A percentile compares a stretch with the other conserved stretches of the same genome.
These are phyloP conservation scores for Botrytis sinoallii DNA, from an alignment of 2,329 filamentous ascomycete genomes.

Conservation along the genomic window DNA sequence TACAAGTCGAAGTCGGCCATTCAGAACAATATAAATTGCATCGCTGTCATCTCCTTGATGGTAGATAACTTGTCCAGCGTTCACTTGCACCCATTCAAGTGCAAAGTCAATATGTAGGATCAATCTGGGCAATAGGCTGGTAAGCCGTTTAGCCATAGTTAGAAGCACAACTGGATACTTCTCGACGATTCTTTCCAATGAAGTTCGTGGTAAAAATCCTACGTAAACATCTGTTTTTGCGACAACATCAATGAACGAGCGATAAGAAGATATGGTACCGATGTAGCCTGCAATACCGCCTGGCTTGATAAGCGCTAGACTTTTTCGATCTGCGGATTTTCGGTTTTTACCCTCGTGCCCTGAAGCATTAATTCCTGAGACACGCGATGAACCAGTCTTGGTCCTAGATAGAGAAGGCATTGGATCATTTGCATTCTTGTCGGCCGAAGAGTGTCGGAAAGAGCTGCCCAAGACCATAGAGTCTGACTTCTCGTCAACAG, in stretches of 20 bases:
- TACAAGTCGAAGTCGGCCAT: constrained; percentile 83
- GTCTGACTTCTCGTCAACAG: constrained; percentile 49
- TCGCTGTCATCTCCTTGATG: constrained; percentile 94
- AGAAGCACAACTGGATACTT: constrained; percentile 87
- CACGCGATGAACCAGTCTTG: constrained; percentile 42
- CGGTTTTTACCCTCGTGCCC: constrained; percentile 40
- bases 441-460: constrained; percentile 26
- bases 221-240: constrained; percentile 99
- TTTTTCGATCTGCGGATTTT: constrained; percentile 57
- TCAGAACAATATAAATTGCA: constrained; percentile 96
- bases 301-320: constrained; percentile 87
- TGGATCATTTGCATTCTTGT: constrained; percentile 37
- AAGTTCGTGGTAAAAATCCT: constrained; percentile 81
- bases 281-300: constrained; percentile 93
- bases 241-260: constrained; percentile 94
- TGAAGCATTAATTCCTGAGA: constrained; percentile 29
- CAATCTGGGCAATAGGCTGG: constrained; percentile 80
- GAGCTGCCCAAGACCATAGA: constrained; percentile 33
- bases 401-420: constrained; percentile 46
- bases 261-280: constrained; percentile 88
- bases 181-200: constrained; percentile 88
- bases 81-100: constrained; percentile 96
- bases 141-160: constrained; percentile 94
- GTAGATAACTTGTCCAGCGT: constrained; percentile 90
- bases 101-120: constrained; percentile 98